Percentiles rank a stretch among this genome's conserved stretches.
phyloP scores from a whole-genome alignment of 148 eudicot species.

The Persicaria maculosa region DNA sequence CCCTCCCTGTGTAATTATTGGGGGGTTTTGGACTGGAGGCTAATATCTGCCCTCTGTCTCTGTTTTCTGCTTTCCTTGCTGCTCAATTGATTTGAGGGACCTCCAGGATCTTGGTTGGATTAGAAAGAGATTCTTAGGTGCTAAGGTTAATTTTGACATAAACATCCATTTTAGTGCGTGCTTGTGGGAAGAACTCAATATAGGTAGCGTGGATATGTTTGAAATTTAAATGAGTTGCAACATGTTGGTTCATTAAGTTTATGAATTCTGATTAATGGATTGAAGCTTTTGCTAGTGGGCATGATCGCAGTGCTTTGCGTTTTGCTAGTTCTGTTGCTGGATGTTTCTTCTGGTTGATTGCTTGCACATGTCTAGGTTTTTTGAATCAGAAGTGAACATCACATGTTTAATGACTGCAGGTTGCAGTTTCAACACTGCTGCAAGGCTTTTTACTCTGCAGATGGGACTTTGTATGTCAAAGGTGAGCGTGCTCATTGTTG shows the following conservation, averaged over 20 bases:
- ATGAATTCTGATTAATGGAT: not conserved
- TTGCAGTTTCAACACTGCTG: not conserved
- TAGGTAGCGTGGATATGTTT: not conserved
- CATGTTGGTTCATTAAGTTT: not conserved
- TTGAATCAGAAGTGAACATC: not conserved
- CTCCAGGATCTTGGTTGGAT: not conserved
- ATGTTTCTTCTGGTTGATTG: not conserved
- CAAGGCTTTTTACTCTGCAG: not conserved
- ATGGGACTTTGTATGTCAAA: slow-evolving; percentile 15
- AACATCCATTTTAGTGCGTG: not conserved
- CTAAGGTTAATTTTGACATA: not conserved
- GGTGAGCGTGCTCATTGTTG: not conserved
- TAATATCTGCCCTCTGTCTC: not conserved
- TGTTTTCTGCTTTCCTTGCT: not conserved
- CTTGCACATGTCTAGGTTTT: not conserved
- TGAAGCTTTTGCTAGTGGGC: not conserved
- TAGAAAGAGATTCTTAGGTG: not conserved
- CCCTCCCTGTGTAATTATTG: not conserved
- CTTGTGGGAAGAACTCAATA: not conserved
- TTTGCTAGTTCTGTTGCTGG: not conserved
- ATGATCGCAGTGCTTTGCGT: not conserved
- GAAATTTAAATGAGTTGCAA: not conserved
- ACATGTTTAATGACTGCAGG: not conserved
- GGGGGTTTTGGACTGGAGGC: not conserved
- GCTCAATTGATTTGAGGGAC: not conserved